A percentile compares a stretch with the other conserved stretches of the same genome.
These are phyloP conservation scores for Diplotaxis tenuifolia DNA, from an alignment of 345 rosid genomes.

Conservation along the genomic window DNA sequence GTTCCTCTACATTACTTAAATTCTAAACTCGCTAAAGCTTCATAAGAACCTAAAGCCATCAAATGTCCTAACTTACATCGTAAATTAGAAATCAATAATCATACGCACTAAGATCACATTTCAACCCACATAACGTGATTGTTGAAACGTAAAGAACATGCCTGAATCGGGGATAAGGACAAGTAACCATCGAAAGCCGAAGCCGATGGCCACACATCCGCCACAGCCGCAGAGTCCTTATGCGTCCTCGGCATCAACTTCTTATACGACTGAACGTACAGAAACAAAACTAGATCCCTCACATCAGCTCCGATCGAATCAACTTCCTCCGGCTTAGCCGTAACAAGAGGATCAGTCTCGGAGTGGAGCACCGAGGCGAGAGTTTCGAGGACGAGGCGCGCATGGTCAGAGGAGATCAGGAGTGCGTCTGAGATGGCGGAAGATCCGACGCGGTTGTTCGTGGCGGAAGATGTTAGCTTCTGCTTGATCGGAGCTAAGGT, in stretches of 20 bases:
- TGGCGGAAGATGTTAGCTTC: constrained; percentile 43
- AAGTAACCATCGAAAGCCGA: constrained; percentile 96
- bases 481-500: constrained; percentile 63
- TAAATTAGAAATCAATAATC: constrained; percentile 1
- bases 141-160: constrained; percentile 4
- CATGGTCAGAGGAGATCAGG: constrained; percentile 79
- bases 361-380: constrained; percentile 79
- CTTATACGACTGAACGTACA: constrained; percentile 93
- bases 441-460: constrained; percentile 57
- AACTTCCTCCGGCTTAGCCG: constrained; percentile 49
- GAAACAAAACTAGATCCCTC: constrained; percentile 77
- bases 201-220: constrained; percentile 98
- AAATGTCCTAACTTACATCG: not conserved
- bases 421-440: constrained; percentile 67
- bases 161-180: constrained; percentile 96
- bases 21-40: not conserved
- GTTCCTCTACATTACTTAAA: not conserved
- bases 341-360: constrained; percentile 72
- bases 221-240: constrained; percentile 86
- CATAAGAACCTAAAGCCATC: not conserved
- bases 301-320: constrained; percentile 73
- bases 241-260: constrained; percentile 81
- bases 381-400: constrained; percentile 77
- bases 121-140: not conserved
- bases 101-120: constrained; percentile 3